phyloP scores from a whole-genome alignment of 257 asterid species.

The Mitragyna speciosa region DNA sequence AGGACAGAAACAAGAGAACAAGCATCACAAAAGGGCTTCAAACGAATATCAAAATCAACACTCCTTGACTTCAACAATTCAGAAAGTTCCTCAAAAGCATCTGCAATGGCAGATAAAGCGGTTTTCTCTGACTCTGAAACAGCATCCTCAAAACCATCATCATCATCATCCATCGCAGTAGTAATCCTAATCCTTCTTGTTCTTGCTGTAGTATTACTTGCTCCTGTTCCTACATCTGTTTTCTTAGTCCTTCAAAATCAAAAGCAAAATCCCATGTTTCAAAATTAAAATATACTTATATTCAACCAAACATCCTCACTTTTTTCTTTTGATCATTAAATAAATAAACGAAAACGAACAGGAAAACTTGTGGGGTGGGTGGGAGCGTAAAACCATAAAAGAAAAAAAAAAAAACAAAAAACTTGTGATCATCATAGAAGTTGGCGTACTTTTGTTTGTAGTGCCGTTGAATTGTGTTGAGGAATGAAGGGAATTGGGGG shows the following conservation, averaged over 20 bases:
- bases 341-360: neutral
- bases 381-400: neutral
- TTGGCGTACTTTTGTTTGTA: slow-evolving; percentile 39
- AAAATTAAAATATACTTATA: neutral
- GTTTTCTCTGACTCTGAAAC: slow-evolving; percentile 30
- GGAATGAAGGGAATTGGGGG: slow-evolving; percentile 49
- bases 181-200: neutral
- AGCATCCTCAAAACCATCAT: slow-evolving; percentile 47
- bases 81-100: slow-evolving; percentile 85
- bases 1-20: slow-evolving; percentile 90
- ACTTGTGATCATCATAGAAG: neutral
- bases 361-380: neutral
- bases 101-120: slow-evolving; percentile 79
- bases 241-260: slow-evolving; percentile 44
- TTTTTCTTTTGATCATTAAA: neutral
- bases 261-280: slow-evolving; percentile 18
- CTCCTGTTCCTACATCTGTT: slow-evolving; percentile 6
- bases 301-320: neutral
- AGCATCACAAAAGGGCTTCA: slow-evolving; percentile 80
- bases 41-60: slow-evolving; percentile 49
- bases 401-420: too few relatives aligned
- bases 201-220: neutral
- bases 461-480: slow-evolving; percentile 36
- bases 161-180: slow-evolving; percentile 43
- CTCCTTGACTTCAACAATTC: slow-evolving; percentile 46